Evolutionary conservation across 2,329 filamentous ascomycete species (phyloP), one percentile per base, ranked within the genome.

Genomic region (Thelonectria discophora): DNA sequence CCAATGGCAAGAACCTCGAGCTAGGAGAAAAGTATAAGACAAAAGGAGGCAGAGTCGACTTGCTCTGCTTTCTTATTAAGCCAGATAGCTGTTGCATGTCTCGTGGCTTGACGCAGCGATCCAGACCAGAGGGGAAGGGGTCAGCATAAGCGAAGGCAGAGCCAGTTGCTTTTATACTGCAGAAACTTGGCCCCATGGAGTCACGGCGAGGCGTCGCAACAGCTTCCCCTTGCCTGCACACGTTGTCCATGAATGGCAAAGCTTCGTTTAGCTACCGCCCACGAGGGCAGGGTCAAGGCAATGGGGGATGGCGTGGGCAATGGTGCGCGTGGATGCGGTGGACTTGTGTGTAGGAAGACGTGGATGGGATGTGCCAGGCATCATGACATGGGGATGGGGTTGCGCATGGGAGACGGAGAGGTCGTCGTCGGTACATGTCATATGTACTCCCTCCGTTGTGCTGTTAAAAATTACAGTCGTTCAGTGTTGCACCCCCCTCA

Each of bases 121-220:
- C 9, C 37, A 65, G 70, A 75, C 69, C 70, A 73, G 74, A 67
- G 60, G 37, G 73, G 54, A 58, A 52, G 52, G 52, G 53, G 65
- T 58, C 63, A 68, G 45, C 45, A 30, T 30, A 11, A 59, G 55
- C 69, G 72, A 73, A 75, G 74, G 75, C 75, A 75, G 73, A 73
- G 74, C 73, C 70, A 74, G 71, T 77, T 76, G 75, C 66, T 72
- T 80, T 79, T 78, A 78, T 77, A 77, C 70, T 71, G 66, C 58
- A 66, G 65, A 60, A 66, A 60, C 53, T 43, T 71, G 65, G 58
- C 61, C 62, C 24, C 60, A 66, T 60, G 61, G 66, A 69, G 62
- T 66, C 63, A 57, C 58, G 15, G 20, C 21, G 15, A 47, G 24
- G 45, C 45, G 45, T 47, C 27, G 61, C 58, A 49, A 40, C 54